These are phyloP conservation scores for Haplosporangium sp. DNA, from an alignment of 371 early-diverging fungal genomes.

Conservation along the genomic window DNA sequence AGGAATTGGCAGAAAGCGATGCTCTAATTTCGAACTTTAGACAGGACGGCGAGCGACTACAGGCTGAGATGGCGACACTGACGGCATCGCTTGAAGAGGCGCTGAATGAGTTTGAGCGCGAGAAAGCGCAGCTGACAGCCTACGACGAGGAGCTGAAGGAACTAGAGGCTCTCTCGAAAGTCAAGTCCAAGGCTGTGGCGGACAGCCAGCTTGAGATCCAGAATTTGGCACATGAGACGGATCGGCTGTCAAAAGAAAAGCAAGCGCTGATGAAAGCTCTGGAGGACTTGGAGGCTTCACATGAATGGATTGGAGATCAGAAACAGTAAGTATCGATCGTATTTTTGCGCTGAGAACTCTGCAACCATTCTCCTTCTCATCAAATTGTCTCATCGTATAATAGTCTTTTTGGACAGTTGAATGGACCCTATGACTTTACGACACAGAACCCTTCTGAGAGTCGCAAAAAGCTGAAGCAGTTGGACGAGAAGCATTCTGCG, in stretches of 20 bases:
- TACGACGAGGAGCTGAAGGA: slow-evolving; percentile 71
- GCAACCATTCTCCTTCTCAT: too few relatives aligned
- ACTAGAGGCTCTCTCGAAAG: slow-evolving; percentile 71
- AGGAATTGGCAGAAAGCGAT: slow-evolving; percentile 62
- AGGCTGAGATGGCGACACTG: slow-evolving; percentile 32
- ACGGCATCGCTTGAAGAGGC: slow-evolving; percentile 51
- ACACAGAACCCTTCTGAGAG: slow-evolving; percentile 76
- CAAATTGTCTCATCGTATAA: neutral
- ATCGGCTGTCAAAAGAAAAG: slow-evolving; percentile 73
- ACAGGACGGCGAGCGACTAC: slow-evolving; percentile 61
- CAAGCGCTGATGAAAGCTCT: slow-evolving; percentile 64
- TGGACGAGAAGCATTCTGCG: slow-evolving; percentile 78
- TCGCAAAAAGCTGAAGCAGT: slow-evolving; percentile 74
- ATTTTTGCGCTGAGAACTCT: too few relatives aligned
- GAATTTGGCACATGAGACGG: slow-evolving; percentile 78
- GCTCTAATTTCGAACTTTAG: slow-evolving; percentile 62
- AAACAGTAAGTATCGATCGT: slow-evolving; percentile 67
- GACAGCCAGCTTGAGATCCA: slow-evolving; percentile 77
- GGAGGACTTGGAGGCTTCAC: slow-evolving; percentile 65
- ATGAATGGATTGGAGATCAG: slow-evolving; percentile 92
- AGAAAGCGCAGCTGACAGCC: slow-evolving; percentile 53
- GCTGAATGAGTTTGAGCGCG: slow-evolving; percentile 57
- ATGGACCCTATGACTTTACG: slow-evolving; percentile 85
- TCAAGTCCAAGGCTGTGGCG: slow-evolving; percentile 67
- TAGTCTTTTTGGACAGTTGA: slow-evolving; percentile 82